phyloP scores from a whole-genome alignment of 371 early-diverging fungal genomes.

The Parasitella parasitica region DNA sequence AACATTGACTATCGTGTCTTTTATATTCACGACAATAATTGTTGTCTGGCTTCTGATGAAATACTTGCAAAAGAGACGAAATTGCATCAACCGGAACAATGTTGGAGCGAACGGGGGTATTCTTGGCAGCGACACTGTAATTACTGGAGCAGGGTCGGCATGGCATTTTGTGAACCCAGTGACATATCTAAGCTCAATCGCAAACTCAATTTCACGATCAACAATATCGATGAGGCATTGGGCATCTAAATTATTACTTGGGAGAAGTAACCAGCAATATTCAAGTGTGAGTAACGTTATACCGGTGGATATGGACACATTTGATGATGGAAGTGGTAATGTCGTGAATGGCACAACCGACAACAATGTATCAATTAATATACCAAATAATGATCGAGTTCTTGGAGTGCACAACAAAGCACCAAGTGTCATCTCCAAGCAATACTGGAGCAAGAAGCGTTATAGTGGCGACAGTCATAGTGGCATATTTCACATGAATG shows the following conservation, averaged over 20 bases:
- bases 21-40: conserved; percentile 1
- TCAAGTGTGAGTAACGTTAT: conserved; percentile 9
- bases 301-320: conserved; percentile 19
- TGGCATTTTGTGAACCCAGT: conserved; percentile 11
- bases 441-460: conserved; percentile 35
- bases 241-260: conserved; percentile 27
- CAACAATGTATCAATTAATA: conserved; percentile 6
- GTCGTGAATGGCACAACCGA: background rate
- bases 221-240: conserved; percentile 30
- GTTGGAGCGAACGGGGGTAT: conserved; percentile 36
- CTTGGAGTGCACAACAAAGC: conserved; percentile 20
- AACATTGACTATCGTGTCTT: conserved; percentile 14
- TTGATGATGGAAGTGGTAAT: conserved; percentile 9
- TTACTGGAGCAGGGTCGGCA: background rate
- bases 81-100: conserved; percentile 10
- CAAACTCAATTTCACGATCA: conserved; percentile 22
- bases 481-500: conserved; percentile 2
- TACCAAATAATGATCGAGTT: conserved; percentile 4
- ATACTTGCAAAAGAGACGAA: conserved; percentile 5
- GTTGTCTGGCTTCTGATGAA: conserved; percentile 15
- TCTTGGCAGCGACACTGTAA: conserved; percentile 19
- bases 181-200: background rate
- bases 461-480: conserved; percentile 37
- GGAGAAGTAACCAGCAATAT: conserved; percentile 11
- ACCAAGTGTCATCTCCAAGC: conserved; percentile 20